A percentile compares a stretch with the other conserved stretches of the same genome.
Conservation (phyloP, 1,284 basidiomycete genomes). For the Agroathelia rolfsii region DNA sequence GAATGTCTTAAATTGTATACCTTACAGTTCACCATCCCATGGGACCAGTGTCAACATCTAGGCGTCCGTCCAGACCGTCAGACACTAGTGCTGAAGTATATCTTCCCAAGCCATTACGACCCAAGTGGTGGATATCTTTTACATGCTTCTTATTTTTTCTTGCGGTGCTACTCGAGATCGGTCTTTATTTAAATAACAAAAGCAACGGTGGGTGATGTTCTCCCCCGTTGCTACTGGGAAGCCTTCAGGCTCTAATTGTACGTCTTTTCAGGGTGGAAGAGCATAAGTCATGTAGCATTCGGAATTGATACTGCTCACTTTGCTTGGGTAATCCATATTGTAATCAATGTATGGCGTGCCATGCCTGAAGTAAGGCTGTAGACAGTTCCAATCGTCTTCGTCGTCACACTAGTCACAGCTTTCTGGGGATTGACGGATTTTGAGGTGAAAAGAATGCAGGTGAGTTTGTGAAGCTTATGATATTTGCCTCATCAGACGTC, state of each 20-base stretch:
- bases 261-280: too few relatives aligned
- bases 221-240: slow-evolving; percentile 9
- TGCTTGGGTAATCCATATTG: slow-evolving; percentile 25
- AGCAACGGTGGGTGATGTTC: slow-evolving; percentile 27
- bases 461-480: slow-evolving; percentile 10
- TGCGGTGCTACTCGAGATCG: slow-evolving; percentile 41
- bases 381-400: slow-evolving; percentile 41
- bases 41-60: too few relatives aligned
- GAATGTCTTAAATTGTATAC: too few relatives aligned
- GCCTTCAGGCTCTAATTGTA: slow-evolving; percentile 19
- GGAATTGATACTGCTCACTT: slow-evolving; percentile 39
- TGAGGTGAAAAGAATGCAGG: slow-evolving; percentile 46
- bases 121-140: too few relatives aligned
- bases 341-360: slow-evolving; percentile 1
- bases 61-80: too few relatives aligned
- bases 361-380: slow-evolving; percentile 13
- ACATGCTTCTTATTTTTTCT: too few relatives aligned
- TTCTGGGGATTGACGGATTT: slow-evolving; percentile 47
- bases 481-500: background rate
- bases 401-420: slow-evolving; percentile 29
- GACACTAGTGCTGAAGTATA: too few relatives aligned
- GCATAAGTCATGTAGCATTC: too few relatives aligned
- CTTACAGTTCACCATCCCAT: too few relatives aligned
- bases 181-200: slow-evolving; percentile 33
- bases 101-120: too few relatives aligned